These are phyloP conservation scores for Elsinoe fawcettii DNA, from an alignment of 2,329 filamentous ascomycete species.

Conservation along the genomic window DNA sequence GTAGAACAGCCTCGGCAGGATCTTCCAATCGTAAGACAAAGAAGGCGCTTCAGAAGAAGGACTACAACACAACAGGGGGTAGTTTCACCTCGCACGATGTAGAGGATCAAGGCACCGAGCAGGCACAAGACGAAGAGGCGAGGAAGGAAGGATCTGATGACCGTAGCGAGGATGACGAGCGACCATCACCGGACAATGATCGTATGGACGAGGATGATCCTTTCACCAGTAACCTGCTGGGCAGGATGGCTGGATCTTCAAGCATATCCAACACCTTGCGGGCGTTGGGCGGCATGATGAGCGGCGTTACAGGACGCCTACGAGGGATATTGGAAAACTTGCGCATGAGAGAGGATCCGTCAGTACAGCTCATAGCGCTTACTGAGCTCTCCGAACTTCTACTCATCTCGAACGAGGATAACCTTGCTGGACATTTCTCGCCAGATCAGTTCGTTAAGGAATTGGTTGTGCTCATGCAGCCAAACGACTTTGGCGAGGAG, in stretches of 20 bases:
- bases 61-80: constrained; percentile 7
- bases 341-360: constrained; percentile 74
- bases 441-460: constrained; percentile 95
- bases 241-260: constrained; percentile 52
- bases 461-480: constrained; percentile 83
- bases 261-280: constrained; percentile 72
- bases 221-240: constrained; percentile 57
- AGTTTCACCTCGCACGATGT: constrained; percentile 23
- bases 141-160: constrained; percentile 26
- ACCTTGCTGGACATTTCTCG: constrained; percentile 87
- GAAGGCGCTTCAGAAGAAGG: constrained; percentile 29
- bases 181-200: constrained; percentile 45
- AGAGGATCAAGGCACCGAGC: constrained; percentile 25
- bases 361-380: constrained; percentile 81
- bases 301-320: constrained; percentile 69
- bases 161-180: constrained; percentile 60
- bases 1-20: constrained; percentile 21
- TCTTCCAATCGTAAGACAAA: constrained; percentile 26
- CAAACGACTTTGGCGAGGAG: constrained; percentile 76
- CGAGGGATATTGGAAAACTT: constrained; percentile 55
- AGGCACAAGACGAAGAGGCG: constrained; percentile 26
- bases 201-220: constrained; percentile 51
- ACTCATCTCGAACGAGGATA: constrained; percentile 92
- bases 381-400: constrained; percentile 91
- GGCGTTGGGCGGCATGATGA: constrained; percentile 86